These are phyloP conservation scores for Rhynchosporium secalis DNA, from an alignment of 2,329 filamentous ascomycete genomes.

Conservation along the genomic window DNA sequence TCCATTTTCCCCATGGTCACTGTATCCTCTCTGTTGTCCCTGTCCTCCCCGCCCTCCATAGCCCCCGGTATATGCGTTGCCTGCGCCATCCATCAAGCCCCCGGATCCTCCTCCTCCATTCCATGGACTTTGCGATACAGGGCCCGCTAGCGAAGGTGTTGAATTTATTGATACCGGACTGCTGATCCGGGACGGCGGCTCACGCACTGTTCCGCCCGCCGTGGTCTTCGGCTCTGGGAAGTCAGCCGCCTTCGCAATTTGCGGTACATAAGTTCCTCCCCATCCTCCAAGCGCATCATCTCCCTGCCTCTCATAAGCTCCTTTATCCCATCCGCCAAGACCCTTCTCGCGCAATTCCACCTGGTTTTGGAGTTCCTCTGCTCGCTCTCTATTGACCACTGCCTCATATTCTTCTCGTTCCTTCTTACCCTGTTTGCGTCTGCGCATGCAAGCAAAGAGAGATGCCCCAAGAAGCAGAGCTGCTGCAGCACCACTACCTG, in stretches of 20 bases:
- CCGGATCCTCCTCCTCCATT: slow-evolving; percentile 29
- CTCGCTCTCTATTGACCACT: slow-evolving; percentile 36
- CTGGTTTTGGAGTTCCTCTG: slow-evolving; percentile 34
- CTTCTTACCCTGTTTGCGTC: slow-evolving; percentile 52
- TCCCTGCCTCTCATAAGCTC: slow-evolving; percentile 28
- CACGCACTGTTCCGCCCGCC: slow-evolving; percentile 16
- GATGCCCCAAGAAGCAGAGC: slow-evolving; percentile 46
- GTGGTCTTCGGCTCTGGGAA: slow-evolving; percentile 21
- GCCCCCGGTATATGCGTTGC: slow-evolving; percentile 25
- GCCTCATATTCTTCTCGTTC: slow-evolving; percentile 48
- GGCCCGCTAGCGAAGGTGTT: slow-evolving; percentile 21
- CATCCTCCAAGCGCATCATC: slow-evolving; percentile 37
- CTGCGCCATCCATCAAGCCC: slow-evolving; percentile 26
- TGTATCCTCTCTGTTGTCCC: too few species aligned
- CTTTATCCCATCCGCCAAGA: slow-evolving; percentile 34
- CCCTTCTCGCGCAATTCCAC: slow-evolving; percentile 38
- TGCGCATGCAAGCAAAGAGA: slow-evolving; percentile 55
- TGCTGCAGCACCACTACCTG: slow-evolving; percentile 47
- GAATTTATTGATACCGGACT: slow-evolving; percentile 17
- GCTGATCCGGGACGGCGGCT: slow-evolving; percentile 22
- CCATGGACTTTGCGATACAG: slow-evolving; percentile 22
- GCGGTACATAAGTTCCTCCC: slow-evolving; percentile 29
- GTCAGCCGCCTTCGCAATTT: slow-evolving; percentile 13
- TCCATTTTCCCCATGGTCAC: too few species aligned
- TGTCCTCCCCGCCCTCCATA: slow-evolving; percentile 12